These are phyloP conservation scores for Beauveria scarabaeidicola DNA, from an alignment of 2,329 filamentous ascomycete genomes.

Conservation along the genomic window DNA sequence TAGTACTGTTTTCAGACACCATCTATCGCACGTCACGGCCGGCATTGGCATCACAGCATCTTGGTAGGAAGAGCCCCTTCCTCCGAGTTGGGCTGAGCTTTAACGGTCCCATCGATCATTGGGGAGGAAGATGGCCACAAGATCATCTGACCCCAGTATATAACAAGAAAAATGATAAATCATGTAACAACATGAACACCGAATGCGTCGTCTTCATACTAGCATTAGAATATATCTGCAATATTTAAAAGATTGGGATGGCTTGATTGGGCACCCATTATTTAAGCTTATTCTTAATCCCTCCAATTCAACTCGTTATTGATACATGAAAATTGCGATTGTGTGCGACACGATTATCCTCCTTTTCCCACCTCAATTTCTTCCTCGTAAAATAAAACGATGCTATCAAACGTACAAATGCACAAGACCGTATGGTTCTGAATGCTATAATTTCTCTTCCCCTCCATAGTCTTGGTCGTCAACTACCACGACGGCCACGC, in stretches of 20 bases:
- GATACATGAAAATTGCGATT: background rate
- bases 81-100: no score
- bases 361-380: background rate
- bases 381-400: background rate
- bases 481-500: conserved; percentile 22
- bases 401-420: conserved; percentile 2
- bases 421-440: background rate
- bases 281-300: background rate
- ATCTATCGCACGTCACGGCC: no score
- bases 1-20: no score
- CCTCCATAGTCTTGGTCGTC: conserved; percentile 2
- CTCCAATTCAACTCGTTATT: background rate
- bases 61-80: no score
- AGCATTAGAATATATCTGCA: background rate
- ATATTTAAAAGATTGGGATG: background rate
- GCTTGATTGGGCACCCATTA: background rate
- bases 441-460: background rate
- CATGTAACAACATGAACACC: background rate
- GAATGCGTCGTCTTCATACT: background rate
- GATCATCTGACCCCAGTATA: no score
- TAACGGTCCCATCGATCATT: no score
- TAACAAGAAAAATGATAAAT: background rate
- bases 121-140: no score
- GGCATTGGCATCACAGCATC: no score
- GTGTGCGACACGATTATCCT: background rate